Conservation (phyloP, 1,284 basidiomycete species). For the Blastosporella zonata region DNA sequence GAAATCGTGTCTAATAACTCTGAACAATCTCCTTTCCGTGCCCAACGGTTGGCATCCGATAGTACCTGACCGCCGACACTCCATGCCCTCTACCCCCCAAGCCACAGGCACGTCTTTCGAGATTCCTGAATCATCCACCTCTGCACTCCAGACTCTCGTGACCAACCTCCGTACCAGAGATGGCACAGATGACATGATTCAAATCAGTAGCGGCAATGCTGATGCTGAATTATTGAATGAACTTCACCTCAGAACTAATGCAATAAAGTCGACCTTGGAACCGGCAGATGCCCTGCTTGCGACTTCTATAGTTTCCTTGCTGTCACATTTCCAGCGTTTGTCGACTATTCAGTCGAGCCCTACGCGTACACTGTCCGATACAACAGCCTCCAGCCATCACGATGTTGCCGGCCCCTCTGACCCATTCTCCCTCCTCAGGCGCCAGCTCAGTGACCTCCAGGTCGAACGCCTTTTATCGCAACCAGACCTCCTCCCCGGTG, state of each 20-base stretch:
- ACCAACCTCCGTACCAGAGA: constrained; percentile 56
- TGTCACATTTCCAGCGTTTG: constrained; percentile 63
- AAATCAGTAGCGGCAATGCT: constrained; percentile 37
- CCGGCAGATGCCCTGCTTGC: constrained; percentile 57
- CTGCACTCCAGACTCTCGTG: constrained; percentile 62
- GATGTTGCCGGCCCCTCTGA: constrained; percentile 36
- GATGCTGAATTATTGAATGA: constrained; percentile 61
- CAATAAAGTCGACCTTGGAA: constrained; percentile 42
- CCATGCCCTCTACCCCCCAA: constrained; percentile 48
- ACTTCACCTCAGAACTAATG: constrained; percentile 52
- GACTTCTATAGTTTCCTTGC: constrained; percentile 60
- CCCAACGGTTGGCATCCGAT: constrained; percentile 54
- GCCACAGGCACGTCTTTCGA: constrained; percentile 29
- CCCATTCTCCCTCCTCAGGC: constrained; percentile 58
- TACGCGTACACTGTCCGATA: constrained; percentile 16
- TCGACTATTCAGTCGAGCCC: constrained; percentile 36
- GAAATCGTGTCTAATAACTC: constrained; percentile 67
- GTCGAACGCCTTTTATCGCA: constrained; percentile 45
- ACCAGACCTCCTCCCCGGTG: constrained; percentile 30
- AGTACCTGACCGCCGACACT: constrained; percentile 62
- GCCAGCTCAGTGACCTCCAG: constrained; percentile 68
- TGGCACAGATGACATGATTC: constrained; percentile 41
- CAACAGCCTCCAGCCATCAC: constrained; percentile 20
- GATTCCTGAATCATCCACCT: constrained; percentile 36
- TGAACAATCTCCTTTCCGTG: constrained; percentile 66